Base-by-base conservation (phyloP, 2,329 filamentous ascomycete species). In the Balansia obtecta region DNA sequence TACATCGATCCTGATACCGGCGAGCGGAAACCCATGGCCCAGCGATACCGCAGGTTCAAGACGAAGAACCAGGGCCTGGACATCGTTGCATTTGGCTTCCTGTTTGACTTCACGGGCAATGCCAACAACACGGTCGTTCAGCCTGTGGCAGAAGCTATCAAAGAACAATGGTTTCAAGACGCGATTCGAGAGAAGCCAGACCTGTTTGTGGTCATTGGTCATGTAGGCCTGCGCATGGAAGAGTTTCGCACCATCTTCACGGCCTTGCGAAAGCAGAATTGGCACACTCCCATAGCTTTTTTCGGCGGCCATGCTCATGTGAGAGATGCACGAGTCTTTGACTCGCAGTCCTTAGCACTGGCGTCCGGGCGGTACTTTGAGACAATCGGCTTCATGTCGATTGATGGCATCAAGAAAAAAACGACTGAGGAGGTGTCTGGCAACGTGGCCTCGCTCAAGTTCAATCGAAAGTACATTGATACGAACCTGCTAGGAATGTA, bases 311-410 rank as follows among this genome's bases (percentile, higher is more conserved):
- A 97, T 61, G 82, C 82, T 1, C 91, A 97, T 63, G 88, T 96
- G 45, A 82, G 91, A 9, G 89, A 96, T 62, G 87, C 88, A 57
- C 79, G 79, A 40, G 80, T 77, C 53, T 96, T 88, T 59, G 91
- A 96, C 65, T 76, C 77, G 39, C 83, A 81, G 49, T 81, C 90
- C 0, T 83, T 86, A 54, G 90, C 84, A 1, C 72, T 97, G 5
- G 89, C 89, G 40, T 93, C 87, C 58, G 91, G 91, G 4, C 79
- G 91, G 1, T 97, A 96, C 65, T 85, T 96, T 73, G 91, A 97
- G 70, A 96, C 91, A 0, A 83, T 97, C 46, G 91, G 91, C 2
- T 97, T 93, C 77, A 82, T 93, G 78, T 95, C 89, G 0, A 81
- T 96, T 44, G 76, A 84, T 51, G 88, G 88, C 33, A 58, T 79